phyloP scores from a whole-genome alignment of 176 grass and related monocot genomes.

The Bromus sterilis region DNA sequence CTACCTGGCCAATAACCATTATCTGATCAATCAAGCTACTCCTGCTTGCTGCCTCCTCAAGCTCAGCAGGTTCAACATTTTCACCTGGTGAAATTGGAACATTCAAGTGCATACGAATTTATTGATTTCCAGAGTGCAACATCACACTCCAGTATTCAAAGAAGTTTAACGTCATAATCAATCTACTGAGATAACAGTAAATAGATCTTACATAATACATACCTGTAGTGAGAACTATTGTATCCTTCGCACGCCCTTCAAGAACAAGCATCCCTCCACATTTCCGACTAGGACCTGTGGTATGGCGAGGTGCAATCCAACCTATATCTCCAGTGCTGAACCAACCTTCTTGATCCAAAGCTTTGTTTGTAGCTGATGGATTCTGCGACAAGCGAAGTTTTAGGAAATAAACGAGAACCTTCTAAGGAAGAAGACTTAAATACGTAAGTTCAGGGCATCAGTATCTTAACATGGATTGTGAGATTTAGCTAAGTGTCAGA shows the following conservation, averaged over 20 bases:
- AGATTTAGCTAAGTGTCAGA: not conserved
- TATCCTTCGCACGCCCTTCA: slow-evolving; percentile 96
- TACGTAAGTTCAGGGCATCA: not conserved
- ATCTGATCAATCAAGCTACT: slow-evolving; percentile 92
- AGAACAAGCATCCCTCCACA: slow-evolving; percentile 95
- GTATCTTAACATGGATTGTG: not conserved
- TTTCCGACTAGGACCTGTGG: slow-evolving; percentile 47
- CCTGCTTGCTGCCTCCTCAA: slow-evolving; percentile 72
- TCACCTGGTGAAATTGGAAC: slow-evolving; percentile 50
- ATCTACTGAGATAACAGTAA: not conserved
- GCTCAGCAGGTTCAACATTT: slow-evolving; percentile 90
- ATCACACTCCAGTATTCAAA: not conserved
- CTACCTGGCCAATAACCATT: slow-evolving; percentile 86
- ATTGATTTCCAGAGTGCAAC: not conserved
- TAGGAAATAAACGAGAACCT: not conserved
- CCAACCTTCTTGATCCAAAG: slow-evolving; percentile 74
- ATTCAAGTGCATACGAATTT: not conserved
- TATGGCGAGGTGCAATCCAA: slow-evolving; percentile 68
- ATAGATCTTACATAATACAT: not conserved
- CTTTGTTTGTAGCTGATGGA: slow-evolving; percentile 48
- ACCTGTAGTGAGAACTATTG: slow-evolving; percentile 97
- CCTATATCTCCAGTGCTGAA: slow-evolving; percentile 90
- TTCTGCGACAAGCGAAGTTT: slow-evolving; percentile 38
- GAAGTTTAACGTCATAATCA: not conserved
- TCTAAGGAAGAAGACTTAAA: not conserved